Base-by-base conservation (phyloP, 139 green algal genomes). In the Chlamydomonas schloesseri region DNA sequence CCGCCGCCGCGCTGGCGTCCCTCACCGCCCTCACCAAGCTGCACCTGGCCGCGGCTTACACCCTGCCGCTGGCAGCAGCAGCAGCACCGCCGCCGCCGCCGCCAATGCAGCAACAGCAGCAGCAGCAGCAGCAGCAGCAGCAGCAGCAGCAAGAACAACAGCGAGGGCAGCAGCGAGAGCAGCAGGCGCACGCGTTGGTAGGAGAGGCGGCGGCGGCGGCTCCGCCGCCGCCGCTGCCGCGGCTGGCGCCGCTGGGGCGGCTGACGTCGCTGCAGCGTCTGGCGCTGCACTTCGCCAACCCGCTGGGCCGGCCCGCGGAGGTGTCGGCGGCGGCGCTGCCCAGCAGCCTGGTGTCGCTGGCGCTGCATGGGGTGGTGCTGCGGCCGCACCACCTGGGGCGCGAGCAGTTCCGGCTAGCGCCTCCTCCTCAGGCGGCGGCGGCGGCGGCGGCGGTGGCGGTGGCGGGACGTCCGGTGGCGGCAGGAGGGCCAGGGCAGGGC, bases 221-320 rank as follows among this genome's bases (percentile, higher is more conserved):
- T 67, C 60, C 34, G 37, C 58, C 29, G 28, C 60, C 36, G 36
- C 26, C 9, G 28, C 26, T 50, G 29, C 33, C 73, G 3, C 73
- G 50, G 15, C 47, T 76, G 46, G 46, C 46, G n/a, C 31, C 46
- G 34, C 79, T 85, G 67, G 79, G 79, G 11, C 1, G 9, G 10
- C 47, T 85, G 9, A 42, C 34, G 14, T 23, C 13, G 15, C 79
- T 85, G 21, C 79, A 55, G 31, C 65, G 79, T 0, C 79, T 85
- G 67, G 29, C n/a, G 21, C 47, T 85, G 0, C 65, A 85, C 67
- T 85, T 85, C n/a, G 20, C 18, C 65, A 85, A 85, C 47, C 65
- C 67, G 10, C 3, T 58, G 24, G 47, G 65, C 29, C n/a, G 47
- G 18, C 79, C 79, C 17, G 79, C 79, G 47, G 24, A 70, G 3